Evolutionary conservation across 805 yeast species (phyloP).

Genomic region (Ogataea haglerorum): DNA sequence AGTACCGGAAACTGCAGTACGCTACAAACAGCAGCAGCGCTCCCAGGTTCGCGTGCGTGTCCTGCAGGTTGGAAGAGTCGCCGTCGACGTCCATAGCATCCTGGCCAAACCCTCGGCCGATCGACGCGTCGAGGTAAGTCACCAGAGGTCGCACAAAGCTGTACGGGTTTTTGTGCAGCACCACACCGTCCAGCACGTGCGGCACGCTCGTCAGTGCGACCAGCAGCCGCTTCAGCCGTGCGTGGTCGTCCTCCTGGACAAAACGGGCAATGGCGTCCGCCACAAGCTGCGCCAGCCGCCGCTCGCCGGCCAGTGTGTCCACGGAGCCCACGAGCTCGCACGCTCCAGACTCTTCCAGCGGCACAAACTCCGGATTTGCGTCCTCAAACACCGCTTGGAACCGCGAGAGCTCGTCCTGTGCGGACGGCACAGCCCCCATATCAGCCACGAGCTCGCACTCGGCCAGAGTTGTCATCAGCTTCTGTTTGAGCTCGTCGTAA

Average conservation of each 20-base stretch:
- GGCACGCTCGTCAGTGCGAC: conserved; percentile 46
- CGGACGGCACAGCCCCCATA: conserved; percentile 8
- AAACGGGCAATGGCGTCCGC: conserved; percentile 34
- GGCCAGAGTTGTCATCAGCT: conserved; percentile 20
- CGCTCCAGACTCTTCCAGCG: conserved; percentile 53
- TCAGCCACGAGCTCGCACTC: conserved; percentile 23
- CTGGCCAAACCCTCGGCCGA: conserved; percentile 18
- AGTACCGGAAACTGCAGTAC: conserved; percentile 15
- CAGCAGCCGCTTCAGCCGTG: conserved; percentile 48
- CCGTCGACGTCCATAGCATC: conserved; percentile 35
- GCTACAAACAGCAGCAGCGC: conserved; percentile 47
- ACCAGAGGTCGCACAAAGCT: conserved; percentile 43
- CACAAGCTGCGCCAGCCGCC: conserved; percentile 38
- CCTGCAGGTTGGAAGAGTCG: conserved; percentile 59
- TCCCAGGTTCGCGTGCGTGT: conserved; percentile 66
- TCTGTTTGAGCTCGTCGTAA: conserved; percentile 15
- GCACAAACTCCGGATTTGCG: conserved; percentile 45
- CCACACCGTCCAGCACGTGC: conserved; percentile 39
- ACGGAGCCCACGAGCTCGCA: conserved; percentile 46
- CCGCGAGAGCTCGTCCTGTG: conserved; percentile 1
- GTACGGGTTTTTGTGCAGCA: conserved; percentile 44
- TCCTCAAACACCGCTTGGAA: conserved; percentile 30
- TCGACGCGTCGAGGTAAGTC: conserved; percentile 47
- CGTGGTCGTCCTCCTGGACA: conserved; percentile 38
- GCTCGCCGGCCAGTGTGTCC: conserved; percentile 43